Percentiles rank a stretch among this genome's conserved stretches.
Evolutionary conservation across 2,329 filamentous ascomycete genomes (phyloP).

Genomic region (Venturia aucupariae): DNA sequence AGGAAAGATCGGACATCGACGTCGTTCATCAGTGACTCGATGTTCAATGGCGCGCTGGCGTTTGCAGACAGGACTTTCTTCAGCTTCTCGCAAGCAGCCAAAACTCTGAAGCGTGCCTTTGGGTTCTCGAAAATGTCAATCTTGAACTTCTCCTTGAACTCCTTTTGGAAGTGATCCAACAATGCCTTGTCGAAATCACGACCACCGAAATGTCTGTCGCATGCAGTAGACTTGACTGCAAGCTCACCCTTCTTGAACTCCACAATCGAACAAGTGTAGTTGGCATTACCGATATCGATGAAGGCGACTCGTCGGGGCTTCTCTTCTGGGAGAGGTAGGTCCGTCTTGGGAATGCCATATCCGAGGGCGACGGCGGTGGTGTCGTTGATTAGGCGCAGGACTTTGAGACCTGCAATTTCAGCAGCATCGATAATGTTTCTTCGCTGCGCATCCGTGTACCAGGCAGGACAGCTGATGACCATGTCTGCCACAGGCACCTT

Average conservation of each 20-base stretch:
- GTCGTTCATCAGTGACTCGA: constrained; percentile 98
- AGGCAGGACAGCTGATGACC: constrained; percentile 87
- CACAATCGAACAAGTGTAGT: constrained; percentile 88
- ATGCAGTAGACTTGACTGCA: constrained; percentile 83
- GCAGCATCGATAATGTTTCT: constrained; percentile 81
- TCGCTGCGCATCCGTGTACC: constrained; percentile 95
- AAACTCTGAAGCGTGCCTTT: constrained; percentile 80
- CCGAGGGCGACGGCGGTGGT: constrained; percentile 92
- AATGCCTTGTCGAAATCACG: constrained; percentile 94
- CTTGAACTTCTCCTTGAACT: constrained; percentile 98
- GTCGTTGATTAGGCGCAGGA: constrained; percentile 93
- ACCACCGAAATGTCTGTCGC: constrained; percentile 92
- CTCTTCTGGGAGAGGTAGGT: constrained; percentile 81
- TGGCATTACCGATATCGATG: constrained; percentile 91
- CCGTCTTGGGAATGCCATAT: constrained; percentile 95
- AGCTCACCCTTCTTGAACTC: constrained; percentile 98
- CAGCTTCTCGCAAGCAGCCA: constrained; percentile 85
- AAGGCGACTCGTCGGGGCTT: constrained; percentile 85
- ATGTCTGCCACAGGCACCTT: constrained; percentile 87
- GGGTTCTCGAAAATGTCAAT: constrained; percentile 86
- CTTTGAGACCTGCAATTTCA: constrained; percentile 87
- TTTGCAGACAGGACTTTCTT: constrained; percentile 99
- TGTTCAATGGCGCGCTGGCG: constrained; percentile 83
- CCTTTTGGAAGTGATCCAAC: constrained; percentile 86
- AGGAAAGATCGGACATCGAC: constrained; percentile 82